Evolutionary conservation across 176 grass and related monocot species (phyloP), one percentile per base, ranked within the genome.

Genomic region (Carex pumila): DNA sequence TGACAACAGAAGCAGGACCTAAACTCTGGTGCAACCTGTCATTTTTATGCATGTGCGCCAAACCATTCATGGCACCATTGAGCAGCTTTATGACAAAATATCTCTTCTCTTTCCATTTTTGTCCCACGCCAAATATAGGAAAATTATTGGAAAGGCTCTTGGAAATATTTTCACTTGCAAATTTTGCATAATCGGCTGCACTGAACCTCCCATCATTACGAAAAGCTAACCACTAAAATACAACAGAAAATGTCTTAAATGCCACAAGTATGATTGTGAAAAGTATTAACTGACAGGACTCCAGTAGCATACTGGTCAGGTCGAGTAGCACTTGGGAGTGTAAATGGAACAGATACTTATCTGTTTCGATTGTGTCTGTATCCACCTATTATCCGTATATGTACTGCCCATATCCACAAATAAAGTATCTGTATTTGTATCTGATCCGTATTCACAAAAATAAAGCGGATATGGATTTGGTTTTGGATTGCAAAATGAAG

Each of bases 11-110:
- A 91, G 95, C 89, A 80, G 95, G 90, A 39, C 92, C 95, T 81
- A 94, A 84, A 85, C 95, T 98, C 87, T 98, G 92, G 88, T 98
- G 95, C 60, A 98, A 80, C 91, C 89, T 94, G 72, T 94, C 90
- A 75, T 93, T 89, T 55, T 90, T 83, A 64, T 98, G 95, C 92
- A 98, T 92, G 84, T 89, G 79, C 5, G 86, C 87, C 66, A 93
- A 90, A 66, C 92, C 95, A 89, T 75, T 83, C 84, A 98, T 93
- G 87, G 91, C 92, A 70, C 95, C 92, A 82, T 94, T 91, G 85
- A 98, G 89, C 45, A 98, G 61, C 87, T 85, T 98, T 75, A 98
- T 90, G 81, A 98, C 87, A 84, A 93, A 98, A 85, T 88, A 90
- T 91, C 86, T 87, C 84, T 82, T 94, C n/a, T 63, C 22, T 65